These are phyloP conservation scores for Aspergillus sp. DNA, from an alignment of 2,329 filamentous ascomycete genomes.

Conservation along the genomic window DNA sequence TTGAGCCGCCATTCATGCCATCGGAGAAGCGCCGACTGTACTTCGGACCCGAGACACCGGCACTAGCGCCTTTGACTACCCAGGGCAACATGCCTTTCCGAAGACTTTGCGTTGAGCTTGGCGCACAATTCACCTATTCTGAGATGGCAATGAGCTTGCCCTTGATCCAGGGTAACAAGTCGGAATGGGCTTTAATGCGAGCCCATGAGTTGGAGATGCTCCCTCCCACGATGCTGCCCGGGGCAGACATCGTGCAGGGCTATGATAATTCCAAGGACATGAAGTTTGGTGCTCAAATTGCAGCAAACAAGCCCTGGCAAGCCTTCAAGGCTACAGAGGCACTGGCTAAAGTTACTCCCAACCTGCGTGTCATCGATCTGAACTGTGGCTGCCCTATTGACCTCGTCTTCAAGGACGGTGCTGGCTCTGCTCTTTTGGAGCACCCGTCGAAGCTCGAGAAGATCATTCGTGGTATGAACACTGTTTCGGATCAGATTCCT, in stretches of 20 bases:
- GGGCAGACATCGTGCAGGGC: slow-evolving; percentile 62
- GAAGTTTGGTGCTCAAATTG: slow-evolving; percentile 90
- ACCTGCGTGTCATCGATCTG: slow-evolving; percentile 86
- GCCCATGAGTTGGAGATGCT: slow-evolving; percentile 80
- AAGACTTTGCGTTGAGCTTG: slow-evolving; percentile 82
- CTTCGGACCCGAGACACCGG: slow-evolving; percentile 89
- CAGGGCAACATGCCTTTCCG: slow-evolving; percentile 96
- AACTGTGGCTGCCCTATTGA: slow-evolving; percentile 99
- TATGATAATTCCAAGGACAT: slow-evolving; percentile 84
- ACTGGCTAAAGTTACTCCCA: slow-evolving; percentile 73
- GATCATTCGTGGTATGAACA: slow-evolving; percentile 94
- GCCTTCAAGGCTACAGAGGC: slow-evolving; percentile 86
- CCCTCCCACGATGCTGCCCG: slow-evolving; percentile 66
- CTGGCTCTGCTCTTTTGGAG: slow-evolving; percentile 90
- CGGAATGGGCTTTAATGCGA: slow-evolving; percentile 94
- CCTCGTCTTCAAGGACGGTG: slow-evolving; percentile 82
- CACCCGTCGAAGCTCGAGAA: slow-evolving; percentile 84
- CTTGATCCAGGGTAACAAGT: slow-evolving; percentile 82
- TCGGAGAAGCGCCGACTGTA: slow-evolving; percentile 94
- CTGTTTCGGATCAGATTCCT: slow-evolving; percentile 84
- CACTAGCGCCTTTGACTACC: slow-evolving; percentile 91
- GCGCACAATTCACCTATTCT: slow-evolving; percentile 91
- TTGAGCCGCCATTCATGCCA: slow-evolving; percentile 82
- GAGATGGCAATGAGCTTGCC: slow-evolving; percentile 97
- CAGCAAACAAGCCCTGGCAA: slow-evolving; percentile 87